Conservation (phyloP, 2,329 filamentous ascomycete genomes). For the Trichophyton verrucosum region DNA sequence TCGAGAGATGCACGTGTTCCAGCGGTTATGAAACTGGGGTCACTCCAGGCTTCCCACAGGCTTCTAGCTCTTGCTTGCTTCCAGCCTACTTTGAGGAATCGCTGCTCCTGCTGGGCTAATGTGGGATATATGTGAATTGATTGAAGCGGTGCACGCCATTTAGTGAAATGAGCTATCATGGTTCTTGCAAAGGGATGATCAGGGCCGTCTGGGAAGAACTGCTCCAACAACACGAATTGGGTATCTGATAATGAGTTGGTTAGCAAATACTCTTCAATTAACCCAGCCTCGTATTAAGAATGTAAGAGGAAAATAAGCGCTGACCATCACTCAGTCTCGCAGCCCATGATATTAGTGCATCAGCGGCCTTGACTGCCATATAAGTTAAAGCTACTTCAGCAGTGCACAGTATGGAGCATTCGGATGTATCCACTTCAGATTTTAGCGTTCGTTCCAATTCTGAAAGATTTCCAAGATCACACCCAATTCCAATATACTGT, state of each 20-base stretch:
- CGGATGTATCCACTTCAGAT: constrained; percentile 41
- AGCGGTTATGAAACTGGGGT: constrained; percentile 50
- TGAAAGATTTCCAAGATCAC: constrained; percentile 59
- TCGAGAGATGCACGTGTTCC: constrained; percentile 53
- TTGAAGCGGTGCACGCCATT: constrained; percentile 65
- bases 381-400: constrained; percentile 88
- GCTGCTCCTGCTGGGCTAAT: constrained; percentile 50
- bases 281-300: not conserved
- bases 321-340: constrained; percentile 55
- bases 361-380: constrained; percentile 62
- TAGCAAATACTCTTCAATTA: constrained; percentile 12
- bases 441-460: constrained; percentile 49
- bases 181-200: constrained; percentile 73
- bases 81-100: constrained; percentile 64
- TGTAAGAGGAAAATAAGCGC: constrained; percentile 10
- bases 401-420: constrained; percentile 60
- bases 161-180: constrained; percentile 74
- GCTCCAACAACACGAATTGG: constrained; percentile 76
- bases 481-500: constrained; percentile 67
- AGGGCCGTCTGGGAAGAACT: constrained; percentile 65
- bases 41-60: constrained; percentile 74
- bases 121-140: constrained; percentile 60
- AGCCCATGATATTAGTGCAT: constrained; percentile 69
- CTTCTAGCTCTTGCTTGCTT: constrained; percentile 48
- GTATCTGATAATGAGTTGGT: constrained; percentile 34